Evolutionary conservation across 2,329 filamentous ascomycete species (phyloP).

Genomic region (Aspergillus caelatus): DNA sequence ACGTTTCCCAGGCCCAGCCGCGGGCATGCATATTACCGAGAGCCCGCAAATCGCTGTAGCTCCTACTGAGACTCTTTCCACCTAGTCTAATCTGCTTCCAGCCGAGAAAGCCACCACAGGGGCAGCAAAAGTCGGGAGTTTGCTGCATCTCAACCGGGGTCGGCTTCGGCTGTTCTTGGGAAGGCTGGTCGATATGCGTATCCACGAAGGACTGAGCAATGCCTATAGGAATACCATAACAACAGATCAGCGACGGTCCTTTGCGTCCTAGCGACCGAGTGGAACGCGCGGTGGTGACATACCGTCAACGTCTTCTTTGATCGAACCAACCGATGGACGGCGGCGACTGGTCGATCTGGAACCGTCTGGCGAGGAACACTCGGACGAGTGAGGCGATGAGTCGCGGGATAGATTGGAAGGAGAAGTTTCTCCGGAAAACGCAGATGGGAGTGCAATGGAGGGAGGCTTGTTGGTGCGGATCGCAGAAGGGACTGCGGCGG

Average conservation of each 20-base stretch:
- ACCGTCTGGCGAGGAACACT: constrained; percentile 38
- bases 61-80: constrained; percentile 48
- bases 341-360: constrained; percentile 44
- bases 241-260: constrained; percentile 4
- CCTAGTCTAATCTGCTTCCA: constrained; percentile 50
- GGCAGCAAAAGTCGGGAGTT: constrained; percentile 48
- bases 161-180: constrained; percentile 28
- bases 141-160: constrained; percentile 37
- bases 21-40: constrained; percentile 39
- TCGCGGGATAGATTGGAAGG: constrained; percentile 29
- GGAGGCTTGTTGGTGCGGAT: constrained; percentile 29
- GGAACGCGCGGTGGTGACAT: constrained; percentile 18
- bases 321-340: constrained; percentile 46
- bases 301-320: constrained; percentile 49
- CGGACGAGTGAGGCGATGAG: constrained; percentile 34
- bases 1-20: constrained; percentile 48
- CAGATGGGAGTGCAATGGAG: constrained; percentile 24
- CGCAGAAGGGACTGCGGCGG: constrained; percentile 26
- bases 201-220: constrained; percentile 50
- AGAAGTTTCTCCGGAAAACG: constrained; percentile 23
- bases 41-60: constrained; percentile 46
- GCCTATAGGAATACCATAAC: constrained; percentile 26
- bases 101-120: constrained; percentile 48
- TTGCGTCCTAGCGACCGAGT: neutral
- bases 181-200: constrained; percentile 35